These are phyloP conservation scores for Boletus rubescentipes DNA, from an alignment of 768 basidiomycete species.

Conservation along the genomic window DNA sequence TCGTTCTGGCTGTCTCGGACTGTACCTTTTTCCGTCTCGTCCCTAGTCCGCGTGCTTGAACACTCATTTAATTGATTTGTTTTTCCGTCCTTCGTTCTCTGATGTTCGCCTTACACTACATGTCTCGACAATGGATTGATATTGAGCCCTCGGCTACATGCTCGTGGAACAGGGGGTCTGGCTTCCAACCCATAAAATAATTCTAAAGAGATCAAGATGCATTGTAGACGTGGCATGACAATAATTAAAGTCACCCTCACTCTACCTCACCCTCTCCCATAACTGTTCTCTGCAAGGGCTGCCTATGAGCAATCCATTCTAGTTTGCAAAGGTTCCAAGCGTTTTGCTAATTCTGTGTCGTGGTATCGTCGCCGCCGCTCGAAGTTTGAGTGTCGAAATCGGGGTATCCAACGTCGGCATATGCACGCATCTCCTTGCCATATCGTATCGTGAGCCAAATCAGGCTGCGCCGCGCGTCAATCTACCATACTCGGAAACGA, in stretches of 20 bases:
- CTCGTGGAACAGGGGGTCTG: no score
- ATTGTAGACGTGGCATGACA: no score
- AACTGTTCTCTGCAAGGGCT: no score
- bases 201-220: no score
- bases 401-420: conserved; percentile 57
- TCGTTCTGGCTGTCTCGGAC: conserved; percentile 13
- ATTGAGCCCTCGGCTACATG: not conserved
- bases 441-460: conserved; percentile 54
- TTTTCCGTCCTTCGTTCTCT: conserved; percentile 7
- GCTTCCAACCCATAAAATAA: no score
- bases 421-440: conserved; percentile 55
- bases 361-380: not conserved
- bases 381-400: conserved; percentile 7
- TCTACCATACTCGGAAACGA: not conserved
- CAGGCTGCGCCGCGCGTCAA: conserved; percentile 36
- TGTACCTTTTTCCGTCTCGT: not conserved
- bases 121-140: conserved; percentile 14
- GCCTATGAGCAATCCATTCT: no score
- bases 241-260: no score
- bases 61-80: conserved; percentile 26
- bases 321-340: not conserved
- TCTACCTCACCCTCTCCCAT: no score
- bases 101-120: conserved; percentile 16
- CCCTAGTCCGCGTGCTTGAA: conserved; percentile 5
- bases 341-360: not conserved